Evolutionary conservation across 225 moss, liverwort and hornwort genomes (phyloP), one percentile per base, ranked within the genome.

Genomic region (Pseudisothecium myosuroides): DNA sequence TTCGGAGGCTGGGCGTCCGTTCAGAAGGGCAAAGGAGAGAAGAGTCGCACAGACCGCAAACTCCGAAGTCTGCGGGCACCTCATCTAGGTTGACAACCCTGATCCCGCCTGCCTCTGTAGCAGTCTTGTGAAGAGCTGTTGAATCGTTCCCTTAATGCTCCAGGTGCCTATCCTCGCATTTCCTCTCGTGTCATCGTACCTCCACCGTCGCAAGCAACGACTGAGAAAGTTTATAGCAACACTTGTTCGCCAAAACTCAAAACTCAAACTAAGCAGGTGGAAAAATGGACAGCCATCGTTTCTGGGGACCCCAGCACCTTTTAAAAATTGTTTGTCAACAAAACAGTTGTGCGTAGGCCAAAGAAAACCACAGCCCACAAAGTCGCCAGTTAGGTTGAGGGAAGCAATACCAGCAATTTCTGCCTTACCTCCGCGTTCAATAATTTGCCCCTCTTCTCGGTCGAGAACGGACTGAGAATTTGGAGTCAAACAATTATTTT

Each of bases 361-460:
- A 56, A 37, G 76, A 81, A 80, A 91, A 85, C 45, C 83, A 62
- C 81, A 87, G 54, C 75, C 86, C 80, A 73, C 78, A 87, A 85
- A 72, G 54, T 64, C 58, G 66, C 68, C 87, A 90, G 90, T 88
- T 93, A 83, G 83, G 90, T 83, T 91, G 73, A 83, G 56, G 79
- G 72, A 89, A 82, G 61, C 54, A 50, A 82, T 78, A 80, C 64
- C 85, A 59, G 67, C 86, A 80, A 66, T 83, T 88, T 79, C 88
- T 83, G 86, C 75, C 14, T 75, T 28, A 62, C 81, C 80, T 86
- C 81, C 69, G 75, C 80, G 80, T 93, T 79, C 62, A 22, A 83
- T 14, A 83, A 88, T 62, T 83, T 80, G 37, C 82, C 27, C 80
- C 37, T 59, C 72, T 72, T 86, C 68, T 77, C 49, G 56, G 52